Evolutionary conservation across 169 alveolate genomes (phyloP).

Genomic region (Eimeria praecox): DNA sequence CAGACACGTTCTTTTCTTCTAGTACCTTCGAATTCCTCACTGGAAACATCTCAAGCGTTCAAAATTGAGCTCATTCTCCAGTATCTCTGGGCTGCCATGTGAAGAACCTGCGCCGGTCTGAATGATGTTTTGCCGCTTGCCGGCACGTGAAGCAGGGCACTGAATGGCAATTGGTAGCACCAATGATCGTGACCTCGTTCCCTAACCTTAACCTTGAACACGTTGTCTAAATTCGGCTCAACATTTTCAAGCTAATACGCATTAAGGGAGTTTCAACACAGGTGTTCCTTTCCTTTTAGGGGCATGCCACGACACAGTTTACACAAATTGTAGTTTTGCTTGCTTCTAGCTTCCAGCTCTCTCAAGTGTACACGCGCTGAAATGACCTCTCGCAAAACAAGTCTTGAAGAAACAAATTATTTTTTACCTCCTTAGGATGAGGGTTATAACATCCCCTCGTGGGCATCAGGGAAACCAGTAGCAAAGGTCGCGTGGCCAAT

Average conservation of each 20-base stretch:
- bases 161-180: neutral
- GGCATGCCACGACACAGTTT: neutral
- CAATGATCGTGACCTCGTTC: neutral
- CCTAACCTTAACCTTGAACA: too few relatives aligned
- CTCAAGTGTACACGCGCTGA: neutral
- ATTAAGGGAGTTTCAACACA: neutral
- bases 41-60: neutral
- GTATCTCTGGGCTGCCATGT: neutral
- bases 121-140: neutral
- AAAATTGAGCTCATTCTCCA: neutral
- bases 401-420: neutral
- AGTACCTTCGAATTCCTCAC: slow-evolving; percentile 27
- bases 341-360: neutral
- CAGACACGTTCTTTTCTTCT: slow-evolving; percentile 23
- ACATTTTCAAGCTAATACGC: neutral
- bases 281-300: neutral
- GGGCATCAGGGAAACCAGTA: neutral
- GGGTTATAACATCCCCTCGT: neutral
- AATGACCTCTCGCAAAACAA: neutral
- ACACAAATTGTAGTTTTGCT: neutral
- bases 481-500: neutral
- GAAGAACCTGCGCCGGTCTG: neutral
- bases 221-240: neutral
- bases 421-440: neutral
- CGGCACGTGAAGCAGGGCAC: neutral